Conservation (phyloP, 2,329 filamentous ascomycete species). For the Stemphylium vesicarium region DNA sequence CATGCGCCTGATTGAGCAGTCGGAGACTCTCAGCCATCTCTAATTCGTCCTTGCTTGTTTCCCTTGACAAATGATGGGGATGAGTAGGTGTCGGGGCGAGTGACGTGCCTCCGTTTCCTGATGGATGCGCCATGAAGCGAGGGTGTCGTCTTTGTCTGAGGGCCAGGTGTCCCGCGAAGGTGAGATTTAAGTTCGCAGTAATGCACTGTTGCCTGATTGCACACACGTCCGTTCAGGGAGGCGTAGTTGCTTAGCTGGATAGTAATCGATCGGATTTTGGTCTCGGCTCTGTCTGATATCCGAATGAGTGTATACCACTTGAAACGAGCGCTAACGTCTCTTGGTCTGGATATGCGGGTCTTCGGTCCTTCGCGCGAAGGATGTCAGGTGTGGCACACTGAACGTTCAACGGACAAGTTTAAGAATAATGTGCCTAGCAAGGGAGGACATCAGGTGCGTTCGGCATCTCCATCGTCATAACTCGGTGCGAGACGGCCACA, state of each 20-base stretch:
- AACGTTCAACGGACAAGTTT: slow-evolving; percentile 24
- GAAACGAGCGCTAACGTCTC: slow-evolving; percentile 35
- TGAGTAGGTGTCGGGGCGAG: slow-evolving; percentile 46
- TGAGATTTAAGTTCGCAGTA: slow-evolving; percentile 13
- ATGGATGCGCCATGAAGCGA: slow-evolving; percentile 36
- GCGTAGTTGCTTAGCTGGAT: background rate
- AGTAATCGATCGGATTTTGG: background rate
- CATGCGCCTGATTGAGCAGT: slow-evolving; percentile 54
- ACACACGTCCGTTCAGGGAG: slow-evolving; percentile 1
- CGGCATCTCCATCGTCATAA: slow-evolving; percentile 28
- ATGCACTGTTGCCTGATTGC: slow-evolving; percentile 29
- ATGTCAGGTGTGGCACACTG: slow-evolving; percentile 21
- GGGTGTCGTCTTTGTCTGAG: slow-evolving; percentile 14
- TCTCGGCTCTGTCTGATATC: slow-evolving; percentile 22
- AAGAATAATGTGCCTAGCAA: slow-evolving; percentile 23
- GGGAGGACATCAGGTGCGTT: slow-evolving; percentile 22
- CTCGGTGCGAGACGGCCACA: slow-evolving; percentile 20
- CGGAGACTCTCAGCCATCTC: slow-evolving; percentile 57
- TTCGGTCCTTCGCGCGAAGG: slow-evolving; percentile 24
- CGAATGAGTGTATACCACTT: slow-evolving; percentile 15
- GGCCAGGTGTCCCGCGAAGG: slow-evolving; percentile 10
- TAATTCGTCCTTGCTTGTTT: slow-evolving; percentile 57
- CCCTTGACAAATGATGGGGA: slow-evolving; percentile 49
- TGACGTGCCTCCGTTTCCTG: slow-evolving; percentile 44
- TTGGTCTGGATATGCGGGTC: slow-evolving; percentile 27